Base-by-base conservation (phyloP, 2,329 filamentous ascomycete species). In the Chaetomium strumarium region DNA sequence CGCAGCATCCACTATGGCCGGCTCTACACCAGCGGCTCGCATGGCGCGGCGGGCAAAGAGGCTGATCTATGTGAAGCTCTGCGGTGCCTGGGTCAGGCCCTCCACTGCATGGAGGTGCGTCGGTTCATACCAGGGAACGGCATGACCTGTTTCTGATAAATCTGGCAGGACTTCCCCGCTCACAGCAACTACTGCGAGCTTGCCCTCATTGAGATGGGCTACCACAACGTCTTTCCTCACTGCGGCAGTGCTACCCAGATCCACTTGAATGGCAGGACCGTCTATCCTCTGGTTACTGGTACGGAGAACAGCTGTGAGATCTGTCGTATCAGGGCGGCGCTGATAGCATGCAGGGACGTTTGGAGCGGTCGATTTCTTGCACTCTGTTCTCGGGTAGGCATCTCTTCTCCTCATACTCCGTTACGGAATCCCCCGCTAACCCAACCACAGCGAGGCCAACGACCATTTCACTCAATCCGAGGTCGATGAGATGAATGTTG, bases 401-500 rank as follows among this genome's bases (percentile, higher is more conserved):
- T 33, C 8, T 11, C 13, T 13, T 14, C 19, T 9, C 39, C 16
- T 6, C 16, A 14, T 16, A n/a, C 3, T 37, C 14, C 16, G 12
- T 40, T 13, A 36, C 4, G 1, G 11, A 13, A 16, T 10, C 19
- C 16, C 56, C 3, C 69, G 81, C 20, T 78, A 46, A 47, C 30
- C 46, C 2, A 19, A 29, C 37, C 14, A n/a, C 41, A 66, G 64
- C 30, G 88, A 92, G 67, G 88, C 88, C 31, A 88, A 81, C 11
- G 88, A 93, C 64, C 86, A 91, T 65, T 89, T 93, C 64, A 88
- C 88, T 2, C 88, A 93, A 66, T 89, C 87, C 14, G 88, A 92
- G 66, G 83, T 93, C 34, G 87, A 90, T 52, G 85, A 92, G 67
- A 83, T 92, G 62, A 85, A 93, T 59, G 70, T 84, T 56, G 86